These are phyloP conservation scores for Trichophyton simii DNA, from an alignment of 2,329 filamentous ascomycete genomes.

Conservation along the genomic window DNA sequence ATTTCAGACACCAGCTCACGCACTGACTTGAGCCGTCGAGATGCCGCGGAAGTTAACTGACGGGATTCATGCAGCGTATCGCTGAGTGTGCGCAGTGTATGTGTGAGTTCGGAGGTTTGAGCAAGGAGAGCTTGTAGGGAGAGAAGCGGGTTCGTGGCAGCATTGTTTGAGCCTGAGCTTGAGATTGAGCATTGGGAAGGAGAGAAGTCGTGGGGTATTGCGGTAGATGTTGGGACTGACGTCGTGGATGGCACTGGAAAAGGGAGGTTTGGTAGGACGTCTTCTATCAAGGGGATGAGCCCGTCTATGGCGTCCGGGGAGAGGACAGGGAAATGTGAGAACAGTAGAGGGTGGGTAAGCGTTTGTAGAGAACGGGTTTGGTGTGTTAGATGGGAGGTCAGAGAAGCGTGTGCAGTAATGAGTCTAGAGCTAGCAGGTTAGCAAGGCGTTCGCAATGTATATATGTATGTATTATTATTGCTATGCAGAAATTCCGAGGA, in stretches of 20 bases:
- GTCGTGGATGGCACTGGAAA: constrained; percentile 23
- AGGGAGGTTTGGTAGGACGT: constrained; percentile 42
- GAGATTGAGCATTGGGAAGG: constrained; percentile 15
- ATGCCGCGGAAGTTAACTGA: constrained; percentile 72
- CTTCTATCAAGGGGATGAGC: constrained; percentile 44
- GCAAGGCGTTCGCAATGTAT: background rate
- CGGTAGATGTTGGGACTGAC: background rate
- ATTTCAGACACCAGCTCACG: constrained; percentile 79
- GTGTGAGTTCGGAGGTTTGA: constrained; percentile 59
- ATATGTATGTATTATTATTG: too few species aligned
- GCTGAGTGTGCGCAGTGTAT: constrained; percentile 71
- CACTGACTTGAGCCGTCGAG: constrained; percentile 64
- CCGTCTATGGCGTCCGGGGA: constrained; percentile 44
- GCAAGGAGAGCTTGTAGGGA: constrained; percentile 57
- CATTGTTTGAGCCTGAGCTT: constrained; percentile 10
- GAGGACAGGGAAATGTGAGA: constrained; percentile 43
- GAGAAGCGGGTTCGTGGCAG: constrained; percentile 40
- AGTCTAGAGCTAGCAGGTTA: constrained; percentile 29
- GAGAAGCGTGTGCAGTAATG: constrained; percentile 46
- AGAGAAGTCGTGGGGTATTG: constrained; percentile 13
- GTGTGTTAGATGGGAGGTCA: constrained; percentile 47
- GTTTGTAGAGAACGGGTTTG: constrained; percentile 49
- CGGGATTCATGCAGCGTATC: constrained; percentile 91
- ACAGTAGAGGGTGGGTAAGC: constrained; percentile 46
- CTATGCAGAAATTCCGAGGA: background rate